phyloP scores from a whole-genome alignment of 441 rosid species.

The Erysimum cheiri region DNA sequence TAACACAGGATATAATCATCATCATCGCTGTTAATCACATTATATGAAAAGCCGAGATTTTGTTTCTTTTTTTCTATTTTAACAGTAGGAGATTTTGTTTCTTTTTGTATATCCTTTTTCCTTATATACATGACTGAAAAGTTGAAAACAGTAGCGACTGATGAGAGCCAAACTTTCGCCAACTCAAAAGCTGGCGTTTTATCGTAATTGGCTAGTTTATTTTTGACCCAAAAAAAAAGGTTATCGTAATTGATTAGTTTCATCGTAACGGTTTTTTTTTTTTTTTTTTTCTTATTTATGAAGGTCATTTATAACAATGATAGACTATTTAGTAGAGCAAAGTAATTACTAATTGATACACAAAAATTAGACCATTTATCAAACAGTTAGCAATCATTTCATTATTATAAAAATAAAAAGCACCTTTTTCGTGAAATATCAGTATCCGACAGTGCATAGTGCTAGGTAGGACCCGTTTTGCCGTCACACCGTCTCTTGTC shows the following conservation, averaged over 20 bases:
- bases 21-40: constrained; percentile 3
- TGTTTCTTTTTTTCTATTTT: background rate
- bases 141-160: background rate
- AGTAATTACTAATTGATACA: background rate
- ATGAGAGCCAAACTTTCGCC: background rate
- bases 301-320: background rate
- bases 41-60: background rate
- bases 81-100: no score
- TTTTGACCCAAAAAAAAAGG: no score
- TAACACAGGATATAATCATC: constrained; percentile 1
- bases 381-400: background rate
- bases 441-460: constrained; percentile 29
- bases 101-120: background rate
- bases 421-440: background rate
- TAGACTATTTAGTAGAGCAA: background rate
- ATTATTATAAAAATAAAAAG: background rate
- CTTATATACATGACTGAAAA: background rate
- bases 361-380: background rate
- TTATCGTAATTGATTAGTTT: no score
- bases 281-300: background rate
- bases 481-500: constrained; percentile 21
- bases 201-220: no score
- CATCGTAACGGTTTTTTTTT: background rate
- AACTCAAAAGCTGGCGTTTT: background rate
- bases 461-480: constrained; percentile 23